Evolutionary conservation across 108 stramenopile species (phyloP), one percentile per base, ranked within the genome.

Genomic region (Schizochytrium sp.): DNA sequence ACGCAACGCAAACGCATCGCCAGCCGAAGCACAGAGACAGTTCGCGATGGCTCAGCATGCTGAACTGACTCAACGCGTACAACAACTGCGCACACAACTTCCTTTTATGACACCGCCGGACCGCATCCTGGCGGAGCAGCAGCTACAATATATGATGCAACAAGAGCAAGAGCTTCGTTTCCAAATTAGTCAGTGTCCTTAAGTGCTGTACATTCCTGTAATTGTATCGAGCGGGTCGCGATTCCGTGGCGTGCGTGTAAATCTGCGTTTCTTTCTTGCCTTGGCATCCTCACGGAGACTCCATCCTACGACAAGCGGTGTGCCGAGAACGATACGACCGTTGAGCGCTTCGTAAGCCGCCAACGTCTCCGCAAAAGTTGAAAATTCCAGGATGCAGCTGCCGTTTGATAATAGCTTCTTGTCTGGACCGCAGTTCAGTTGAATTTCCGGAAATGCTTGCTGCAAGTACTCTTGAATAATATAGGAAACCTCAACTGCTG

Each of bases 111-210:
- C 76, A 5, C 76, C 76, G 15, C 47, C 12, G 7, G 50, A 83
- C 15, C 10, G 47, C 28, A 53, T n/a, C 17, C 15, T 55, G 76
- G 76, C 53, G 47, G n/a, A 3, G 47, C 47, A 55, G 53, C 76
- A 83, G 28, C 28, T 55, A 10, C 76, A 83, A 0, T 55, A 55
- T 3, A 55, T 83, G 76, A 83, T 83, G 76, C 76, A 83, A 53
- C 76, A 83, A 50, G 50, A 83, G 47, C 76, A 83, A 46, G 47
- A 55, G 28, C 47, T 55, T 10, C 50, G 5, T 2, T 83, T 55
- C 28, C 47, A 83, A 2, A 83, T 83, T 38, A 49, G 28, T 53
- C 50, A n/a, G 76, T 83, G 50, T 28, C 72, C n/a, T 41, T 72
- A 72, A 17, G 42, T 72, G 15, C 28, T 72, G 17, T 72, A 60